Evolutionary conservation across 176 grass and related monocot genomes (phyloP), one percentile per base, ranked within the genome.

Genomic region (Saccharum officinarum): DNA sequence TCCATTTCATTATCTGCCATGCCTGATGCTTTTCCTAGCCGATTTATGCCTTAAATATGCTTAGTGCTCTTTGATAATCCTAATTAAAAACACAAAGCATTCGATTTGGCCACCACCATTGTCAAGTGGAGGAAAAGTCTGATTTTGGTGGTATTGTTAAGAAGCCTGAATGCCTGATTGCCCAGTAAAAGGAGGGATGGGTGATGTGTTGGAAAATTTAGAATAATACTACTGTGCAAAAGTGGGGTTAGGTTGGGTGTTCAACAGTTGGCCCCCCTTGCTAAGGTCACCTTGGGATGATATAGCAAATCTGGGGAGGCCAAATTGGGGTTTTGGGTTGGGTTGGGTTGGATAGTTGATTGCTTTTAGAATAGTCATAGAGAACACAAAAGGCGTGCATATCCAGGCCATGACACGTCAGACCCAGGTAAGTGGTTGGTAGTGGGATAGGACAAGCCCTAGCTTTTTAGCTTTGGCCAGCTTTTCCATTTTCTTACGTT

Each of bases 391-490:
- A 88, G 81, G 52, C 44, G 85, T 84, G 34, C 85, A 55, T 80
- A 87, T 81, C 81, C 81, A 84, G 81, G 81, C 76, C 85, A 88
- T 84, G 81, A 81, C 89, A 91, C 77, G 89, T 87, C 76, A 91
- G 89, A 80, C 81, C 80, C 85, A 91, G 81, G 76, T 91, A 71
- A 84, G 81, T 83, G 70, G 89, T 91, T 85, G 89, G 71, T 84
- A 91, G 85, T 91, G 89, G 89, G 85, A 91, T 87, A 91, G 89
- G 89, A 91, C 89, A 91, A 88, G 85, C 85, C 46, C 70, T 77
- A 91, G 81, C 85, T 87, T 91, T 91, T 81, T 77, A 91, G 85
- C 85, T 91, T 91, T 91, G 52, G 34, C 55, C 31, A 69, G 83
- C 55, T 71, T 84, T 90, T 41, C 42, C 52, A 28, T 76, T 91